Conservation (phyloP, 306 rosid species). For the Pyrus communis region DNA sequence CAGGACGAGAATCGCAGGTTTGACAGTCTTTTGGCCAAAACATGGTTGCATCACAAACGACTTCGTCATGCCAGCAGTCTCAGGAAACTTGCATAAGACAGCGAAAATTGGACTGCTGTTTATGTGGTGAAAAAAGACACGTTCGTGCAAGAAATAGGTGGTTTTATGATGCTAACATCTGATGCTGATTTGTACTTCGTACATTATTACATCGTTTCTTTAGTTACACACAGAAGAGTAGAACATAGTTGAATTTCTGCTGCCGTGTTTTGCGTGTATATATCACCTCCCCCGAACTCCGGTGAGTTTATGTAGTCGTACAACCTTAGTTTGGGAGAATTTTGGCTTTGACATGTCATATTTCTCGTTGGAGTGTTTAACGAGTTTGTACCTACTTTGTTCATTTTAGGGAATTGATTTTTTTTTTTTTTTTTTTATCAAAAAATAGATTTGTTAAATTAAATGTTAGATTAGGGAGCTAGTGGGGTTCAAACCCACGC, state of each 20-base stretch:
- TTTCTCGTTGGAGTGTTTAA: no score
- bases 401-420: no score
- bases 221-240: background rate
- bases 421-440: no score
- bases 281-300: no score
- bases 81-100: background rate
- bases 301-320: background rate
- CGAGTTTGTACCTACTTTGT: background rate
- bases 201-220: background rate
- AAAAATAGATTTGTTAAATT: no score
- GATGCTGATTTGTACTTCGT: slow-evolving; percentile 1
- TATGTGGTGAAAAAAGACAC: slow-evolving; percentile 9
- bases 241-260: no score
- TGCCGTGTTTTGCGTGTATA: no score
- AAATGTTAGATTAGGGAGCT: no score
- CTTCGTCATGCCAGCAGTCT: slow-evolving; percentile 1
- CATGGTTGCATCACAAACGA: background rate
- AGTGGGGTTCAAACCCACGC: no score
- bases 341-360: background rate
- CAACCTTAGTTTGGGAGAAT: background rate
- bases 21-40: slow-evolving; percentile 8
- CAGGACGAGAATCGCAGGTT: slow-evolving; percentile 20
- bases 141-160: background rate
- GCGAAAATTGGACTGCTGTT: slow-evolving; percentile 16
- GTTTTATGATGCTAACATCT: slow-evolving; percentile 10